Conservation (phyloP, 2,329 filamentous ascomycete species). For the Fusarium sp. region DNA sequence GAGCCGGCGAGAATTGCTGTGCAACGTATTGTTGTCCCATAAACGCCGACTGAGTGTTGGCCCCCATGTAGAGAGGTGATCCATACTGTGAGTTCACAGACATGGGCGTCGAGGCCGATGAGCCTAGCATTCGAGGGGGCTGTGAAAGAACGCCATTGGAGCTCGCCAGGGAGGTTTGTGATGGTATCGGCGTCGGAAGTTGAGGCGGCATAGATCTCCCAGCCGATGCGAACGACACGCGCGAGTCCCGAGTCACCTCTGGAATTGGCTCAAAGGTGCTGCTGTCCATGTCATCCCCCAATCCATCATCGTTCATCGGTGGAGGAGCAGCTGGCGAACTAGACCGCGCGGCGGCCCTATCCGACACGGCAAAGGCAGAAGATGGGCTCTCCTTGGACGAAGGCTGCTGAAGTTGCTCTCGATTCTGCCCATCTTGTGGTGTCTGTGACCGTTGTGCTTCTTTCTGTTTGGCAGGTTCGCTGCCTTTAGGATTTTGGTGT, state of each 20-base stretch:
- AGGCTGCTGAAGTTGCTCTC: not conserved
- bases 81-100: slow-evolving; percentile 52
- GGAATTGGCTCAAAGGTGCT: slow-evolving; percentile 41
- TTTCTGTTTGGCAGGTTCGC: slow-evolving; percentile 57
- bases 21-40: slow-evolving; percentile 49
- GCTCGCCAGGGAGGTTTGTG: slow-evolving; percentile 34
- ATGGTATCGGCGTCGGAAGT: slow-evolving; percentile 36
- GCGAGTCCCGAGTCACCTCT: slow-evolving; percentile 39
- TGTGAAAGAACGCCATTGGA: slow-evolving; percentile 33
- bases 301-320: slow-evolving; percentile 24
- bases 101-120: slow-evolving; percentile 40
- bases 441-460: not conserved
- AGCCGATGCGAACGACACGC: slow-evolving; percentile 40
- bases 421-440: not conserved
- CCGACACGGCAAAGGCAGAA: slow-evolving; percentile 2
- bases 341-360: slow-evolving; percentile 15
- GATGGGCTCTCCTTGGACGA: not conserved
- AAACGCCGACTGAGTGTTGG: slow-evolving; percentile 53
- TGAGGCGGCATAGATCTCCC: slow-evolving; percentile 33
- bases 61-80: slow-evolving; percentile 54
- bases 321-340: slow-evolving; percentile 31
- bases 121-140: slow-evolving; percentile 41
- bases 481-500: slow-evolving; percentile 47
- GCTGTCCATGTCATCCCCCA: slow-evolving; percentile 34
- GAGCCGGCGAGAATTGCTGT: slow-evolving; percentile 44